A percentile compares a stretch with the other conserved stretches of the same genome.
phyloP scores from a whole-genome alignment of 1,284 basidiomycete species.

The Puccinia novopanici region DNA sequence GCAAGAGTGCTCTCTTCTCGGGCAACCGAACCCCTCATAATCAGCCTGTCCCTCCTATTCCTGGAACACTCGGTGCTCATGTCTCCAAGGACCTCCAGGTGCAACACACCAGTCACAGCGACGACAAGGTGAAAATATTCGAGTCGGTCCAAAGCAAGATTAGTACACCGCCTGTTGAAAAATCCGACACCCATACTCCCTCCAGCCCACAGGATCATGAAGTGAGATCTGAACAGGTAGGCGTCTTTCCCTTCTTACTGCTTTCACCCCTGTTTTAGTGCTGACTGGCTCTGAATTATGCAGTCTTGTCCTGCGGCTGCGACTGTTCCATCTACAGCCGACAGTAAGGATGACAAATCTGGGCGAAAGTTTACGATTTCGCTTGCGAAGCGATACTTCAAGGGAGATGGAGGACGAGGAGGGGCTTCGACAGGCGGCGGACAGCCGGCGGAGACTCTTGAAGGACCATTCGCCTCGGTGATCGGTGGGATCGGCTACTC shows the following conservation, averaged over 20 bases:
- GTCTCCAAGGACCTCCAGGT: not conserved
- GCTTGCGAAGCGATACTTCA: not conserved
- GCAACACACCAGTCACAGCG: not conserved
- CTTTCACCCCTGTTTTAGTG: not conserved
- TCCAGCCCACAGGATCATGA: not conserved
- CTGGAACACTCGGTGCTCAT: not conserved
- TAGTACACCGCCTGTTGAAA: not conserved
- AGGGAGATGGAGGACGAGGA: not conserved
- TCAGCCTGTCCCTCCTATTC: not conserved
- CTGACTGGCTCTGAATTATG: not conserved
- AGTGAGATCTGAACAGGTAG: not conserved
- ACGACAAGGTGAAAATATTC: not conserved
- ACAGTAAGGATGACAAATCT: not conserved
- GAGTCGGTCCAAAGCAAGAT: not conserved
- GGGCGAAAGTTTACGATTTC: not conserved
- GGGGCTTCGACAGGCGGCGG: not conserved
- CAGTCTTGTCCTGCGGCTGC: not conserved
- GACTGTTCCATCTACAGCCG: not conserved
- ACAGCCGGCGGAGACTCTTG: not conserved
- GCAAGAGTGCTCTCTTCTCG: not conserved
- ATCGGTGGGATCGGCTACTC: constrained; percentile 19
- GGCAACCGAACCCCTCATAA: not conserved
- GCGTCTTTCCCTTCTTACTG: not conserved
- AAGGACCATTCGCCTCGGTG: constrained; percentile 12
- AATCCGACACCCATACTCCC: not conserved